Conservation (phyloP, 805 yeast genomes). For the Debaryomyces tyrocola region DNA sequence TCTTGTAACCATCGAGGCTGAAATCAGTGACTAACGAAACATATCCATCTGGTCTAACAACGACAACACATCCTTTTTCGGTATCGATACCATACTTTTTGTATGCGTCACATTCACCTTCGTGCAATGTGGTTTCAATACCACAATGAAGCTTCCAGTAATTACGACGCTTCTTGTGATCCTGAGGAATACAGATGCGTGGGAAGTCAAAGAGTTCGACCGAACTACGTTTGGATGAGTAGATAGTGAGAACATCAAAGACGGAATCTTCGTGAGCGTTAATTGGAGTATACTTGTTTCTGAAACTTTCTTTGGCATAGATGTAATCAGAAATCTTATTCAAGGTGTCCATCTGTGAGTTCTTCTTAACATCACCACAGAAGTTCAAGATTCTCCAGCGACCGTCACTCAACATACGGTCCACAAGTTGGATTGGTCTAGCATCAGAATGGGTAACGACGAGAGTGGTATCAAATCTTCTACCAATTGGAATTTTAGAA, state of each 20-base stretch:
- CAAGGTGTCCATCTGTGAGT: conserved; percentile 5
- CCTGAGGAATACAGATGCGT: conserved; percentile 22
- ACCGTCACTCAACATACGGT: conserved; percentile 25
- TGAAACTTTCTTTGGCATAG: conserved; percentile 12
- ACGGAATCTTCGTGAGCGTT: conserved; percentile 19
- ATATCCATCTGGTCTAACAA: conserved; percentile 33
- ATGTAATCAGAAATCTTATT: conserved; percentile 8
- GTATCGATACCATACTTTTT: conserved; percentile 24
- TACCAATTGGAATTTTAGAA: conserved; percentile 21
- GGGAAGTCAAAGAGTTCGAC: conserved; percentile 25
- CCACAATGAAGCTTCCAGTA: conserved; percentile 27
- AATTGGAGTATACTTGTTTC: conserved; percentile 19
- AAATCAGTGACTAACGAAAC: conserved; percentile 21
- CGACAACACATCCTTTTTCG: conserved; percentile 20
- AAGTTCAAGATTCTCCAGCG: conserved; percentile 28
- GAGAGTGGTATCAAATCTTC: conserved; percentile 20
- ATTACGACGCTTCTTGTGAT: conserved; percentile 19
- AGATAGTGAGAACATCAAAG: conserved; percentile 23
- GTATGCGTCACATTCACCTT: conserved; percentile 25
- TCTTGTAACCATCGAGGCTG: conserved; percentile 12
- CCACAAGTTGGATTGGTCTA: conserved; percentile 20
- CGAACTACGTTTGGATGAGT: conserved; percentile 14
- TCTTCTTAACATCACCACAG: conserved; percentile 19
- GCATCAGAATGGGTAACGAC: conserved; percentile 24
- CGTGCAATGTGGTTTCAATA: conserved; percentile 24